Base-by-base conservation (phyloP, 1,284 basidiomycete species). In the Sutorius eximius region DNA sequence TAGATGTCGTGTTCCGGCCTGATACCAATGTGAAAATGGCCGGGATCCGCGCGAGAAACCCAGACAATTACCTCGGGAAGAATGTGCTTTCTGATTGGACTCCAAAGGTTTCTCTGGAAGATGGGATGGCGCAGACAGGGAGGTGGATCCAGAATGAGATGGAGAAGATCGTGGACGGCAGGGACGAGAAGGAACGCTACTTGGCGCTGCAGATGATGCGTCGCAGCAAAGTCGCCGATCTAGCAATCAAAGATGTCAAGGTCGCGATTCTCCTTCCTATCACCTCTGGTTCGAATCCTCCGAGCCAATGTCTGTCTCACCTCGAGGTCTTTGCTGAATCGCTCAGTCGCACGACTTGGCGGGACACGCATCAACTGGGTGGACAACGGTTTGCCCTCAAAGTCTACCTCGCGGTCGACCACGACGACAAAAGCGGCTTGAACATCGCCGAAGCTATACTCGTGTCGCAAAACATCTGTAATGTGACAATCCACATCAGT, bases 231-330 rank as follows among this genome's bases (percentile, higher is more conserved):
- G 51, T 79, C 8, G 56, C 82, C 18, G 57, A 77, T 45, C 67
- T 83, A 9, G 59, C 65, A 6, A 57, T 64, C 0, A 64, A 71
- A n/a, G 63, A 60, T 0, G 70, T 73, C 55, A 75, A 66, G 6
- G 81, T 82, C 57, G 83, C 77, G 0, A 72, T 84, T 43, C 71
- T 85, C 11, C 75, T 85, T 11, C 83, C 83, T 2, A 75, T 85
- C 57, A 83, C 83, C 1, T 84, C 83, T 1, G 76, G 78, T 3
- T 66, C 67, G 0, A 30, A 54, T 7, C 55, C 63, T 16, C 75
- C 73, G 0, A 52, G 57, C 0, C 59, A 71, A 37, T 83, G 80
- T 55, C 65, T 83, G 13, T 53, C 64, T 3, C 72, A 78, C 47
- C 75, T 85, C 6, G 29, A 50, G 5, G 38, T 16, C 0, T 84